These are phyloP conservation scores for Omphalotus olearius DNA, from an alignment of 1,284 basidiomycete genomes.

Conservation along the genomic window DNA sequence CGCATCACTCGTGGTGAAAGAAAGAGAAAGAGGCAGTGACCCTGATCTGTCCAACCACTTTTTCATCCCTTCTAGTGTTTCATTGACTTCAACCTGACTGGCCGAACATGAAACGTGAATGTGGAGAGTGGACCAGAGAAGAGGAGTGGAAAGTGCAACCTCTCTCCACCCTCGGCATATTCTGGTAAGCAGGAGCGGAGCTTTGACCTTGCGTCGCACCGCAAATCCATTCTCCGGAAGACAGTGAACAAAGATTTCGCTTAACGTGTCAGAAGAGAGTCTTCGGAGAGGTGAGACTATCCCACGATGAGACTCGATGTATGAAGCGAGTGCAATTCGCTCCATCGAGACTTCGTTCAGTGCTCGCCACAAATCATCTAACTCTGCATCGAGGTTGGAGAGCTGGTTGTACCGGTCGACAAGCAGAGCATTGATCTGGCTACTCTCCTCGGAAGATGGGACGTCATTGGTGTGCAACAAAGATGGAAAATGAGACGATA, in stretches of 20 bases:
- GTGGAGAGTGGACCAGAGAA: conserved; percentile 12
- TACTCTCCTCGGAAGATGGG: not conserved
- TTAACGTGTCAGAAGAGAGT: conserved; percentile 9
- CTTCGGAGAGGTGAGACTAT: conserved; percentile 8
- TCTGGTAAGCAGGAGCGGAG: conserved; percentile 12
- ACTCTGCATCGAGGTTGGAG: not conserved
- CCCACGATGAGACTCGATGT: conserved; percentile 8
- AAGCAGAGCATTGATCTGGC: not conserved
- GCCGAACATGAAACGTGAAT: conserved; percentile 2
- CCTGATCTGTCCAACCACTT: conserved; percentile 12
- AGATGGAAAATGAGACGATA: not conserved
- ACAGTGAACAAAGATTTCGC: conserved; percentile 13
- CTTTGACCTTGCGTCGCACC: conserved; percentile 6
- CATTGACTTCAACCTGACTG: not conserved
- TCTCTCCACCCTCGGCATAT: conserved; percentile 13
- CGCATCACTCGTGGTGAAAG: too few species aligned
- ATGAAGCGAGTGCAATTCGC: not conserved
- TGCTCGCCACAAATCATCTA: not conserved
- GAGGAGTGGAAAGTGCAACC: conserved; percentile 9
- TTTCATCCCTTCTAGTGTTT: not conserved
- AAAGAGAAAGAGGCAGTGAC: conserved; percentile 10
- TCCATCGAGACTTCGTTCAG: not conserved
- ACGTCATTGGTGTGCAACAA: conserved; percentile 3
- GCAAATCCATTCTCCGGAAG: conserved; percentile 10
- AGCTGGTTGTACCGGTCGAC: not conserved